Conservation (phyloP, 768 basidiomycete species). For the Naganishia friedmannii region DNA sequence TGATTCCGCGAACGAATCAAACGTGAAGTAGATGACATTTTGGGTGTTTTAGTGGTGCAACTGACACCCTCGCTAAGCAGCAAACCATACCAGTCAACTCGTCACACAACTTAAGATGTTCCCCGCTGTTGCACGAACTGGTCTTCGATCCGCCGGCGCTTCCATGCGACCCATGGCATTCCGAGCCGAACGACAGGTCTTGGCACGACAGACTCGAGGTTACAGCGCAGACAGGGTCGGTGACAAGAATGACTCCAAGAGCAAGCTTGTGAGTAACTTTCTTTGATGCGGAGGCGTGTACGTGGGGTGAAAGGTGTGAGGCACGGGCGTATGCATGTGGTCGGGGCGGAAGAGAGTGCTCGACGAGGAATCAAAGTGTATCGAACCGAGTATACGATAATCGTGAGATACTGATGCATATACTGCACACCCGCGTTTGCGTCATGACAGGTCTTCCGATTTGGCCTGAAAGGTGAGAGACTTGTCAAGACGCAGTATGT, state of each 20-base stretch:
- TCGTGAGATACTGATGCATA: background rate
- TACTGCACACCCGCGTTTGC: background rate
- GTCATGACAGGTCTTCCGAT: conserved; percentile 38
- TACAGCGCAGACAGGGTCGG: conserved; percentile 26
- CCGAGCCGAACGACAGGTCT: conserved; percentile 26
- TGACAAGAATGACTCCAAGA: conserved; percentile 35
- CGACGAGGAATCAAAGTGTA: background rate
- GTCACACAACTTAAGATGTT: conserved; percentile 20
- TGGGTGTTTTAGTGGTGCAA: background rate
- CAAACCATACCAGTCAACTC: background rate
- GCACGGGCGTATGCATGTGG: no score
- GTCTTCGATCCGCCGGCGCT: conserved; percentile 30
- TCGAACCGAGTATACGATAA: background rate
- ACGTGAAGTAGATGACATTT: conserved; percentile 12
- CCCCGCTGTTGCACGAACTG: conserved; percentile 30
- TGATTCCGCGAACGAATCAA: conserved; percentile 17
- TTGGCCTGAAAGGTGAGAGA: conserved; percentile 44
- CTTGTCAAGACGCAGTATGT: background rate
- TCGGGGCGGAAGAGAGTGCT: no score
- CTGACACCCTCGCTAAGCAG: background rate
- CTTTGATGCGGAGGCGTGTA: no score
- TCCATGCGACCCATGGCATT: conserved; percentile 24
- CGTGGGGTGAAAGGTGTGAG: no score
- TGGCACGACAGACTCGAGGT: conserved; percentile 25
- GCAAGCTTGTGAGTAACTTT: conserved; percentile 46